Conservation (phyloP, 1,139 yeast genomes). For the Taphrina deformans region DNA sequence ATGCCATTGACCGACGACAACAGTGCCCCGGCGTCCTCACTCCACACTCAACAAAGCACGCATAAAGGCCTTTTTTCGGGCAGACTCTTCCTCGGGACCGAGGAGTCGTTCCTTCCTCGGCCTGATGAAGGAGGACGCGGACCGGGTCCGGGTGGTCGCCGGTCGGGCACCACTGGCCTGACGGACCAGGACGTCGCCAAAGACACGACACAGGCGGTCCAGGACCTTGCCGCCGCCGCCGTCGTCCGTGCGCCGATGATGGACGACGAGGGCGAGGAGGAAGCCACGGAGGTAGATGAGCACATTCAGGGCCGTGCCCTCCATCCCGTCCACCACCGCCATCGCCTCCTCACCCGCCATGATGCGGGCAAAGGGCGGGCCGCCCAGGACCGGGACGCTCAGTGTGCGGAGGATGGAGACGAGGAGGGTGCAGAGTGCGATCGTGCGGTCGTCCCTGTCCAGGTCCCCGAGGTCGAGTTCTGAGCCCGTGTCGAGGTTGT, state of each 20-base stretch:
- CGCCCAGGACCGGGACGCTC: constrained; percentile 19
- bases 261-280: constrained; percentile 1
- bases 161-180: neutral
- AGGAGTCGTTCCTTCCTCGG: neutral
- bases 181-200: neutral
- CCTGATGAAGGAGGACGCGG: neutral
- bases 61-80: neutral
- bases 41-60: constrained; percentile 1
- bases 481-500: constrained; percentile 13
- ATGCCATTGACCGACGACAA: neutral
- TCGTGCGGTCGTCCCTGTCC: neutral
- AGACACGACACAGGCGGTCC: neutral
- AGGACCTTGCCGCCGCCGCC: neutral
- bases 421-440: constrained; percentile 10
- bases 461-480: neutral
- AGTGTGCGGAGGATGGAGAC: constrained; percentile 15
- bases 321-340: constrained; percentile 23
- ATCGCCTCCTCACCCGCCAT: constrained; percentile 14
- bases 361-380: constrained; percentile 4
- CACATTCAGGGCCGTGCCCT: constrained; percentile 20
- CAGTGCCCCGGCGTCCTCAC: neutral
- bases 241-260: neutral
- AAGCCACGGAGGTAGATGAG: constrained; percentile 30
- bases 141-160: neutral
- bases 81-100: neutral